Percentiles rank a stretch among this genome's conserved stretches.
phyloP scores from a whole-genome alignment of 2,329 filamentous ascomycete genomes.

The Decorospora gaudefroyi region DNA sequence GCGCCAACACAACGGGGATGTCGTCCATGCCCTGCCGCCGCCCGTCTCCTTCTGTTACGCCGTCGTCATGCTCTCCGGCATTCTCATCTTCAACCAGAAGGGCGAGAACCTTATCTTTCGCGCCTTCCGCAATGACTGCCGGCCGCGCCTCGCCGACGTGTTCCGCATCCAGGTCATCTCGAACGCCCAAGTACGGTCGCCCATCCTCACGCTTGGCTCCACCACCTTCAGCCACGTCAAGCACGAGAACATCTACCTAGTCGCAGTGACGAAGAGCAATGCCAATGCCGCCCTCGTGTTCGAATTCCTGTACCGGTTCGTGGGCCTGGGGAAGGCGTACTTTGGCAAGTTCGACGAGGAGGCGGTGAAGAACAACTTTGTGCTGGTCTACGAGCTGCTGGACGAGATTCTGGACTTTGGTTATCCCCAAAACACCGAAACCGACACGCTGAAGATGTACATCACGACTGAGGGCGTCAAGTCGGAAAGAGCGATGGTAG shows the following conservation, averaged over 20 bases:
- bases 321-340: constrained; percentile 88
- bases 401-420: constrained; percentile 99
- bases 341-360: constrained; percentile 99
- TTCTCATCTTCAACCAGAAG: constrained; percentile 99
- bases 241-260: constrained; percentile 98
- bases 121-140: constrained; percentile 97
- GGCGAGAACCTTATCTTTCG: constrained; percentile 99
- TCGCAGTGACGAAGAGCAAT: constrained; percentile 98
- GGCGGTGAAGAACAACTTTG: constrained; percentile 99
- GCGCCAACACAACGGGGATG: constrained; percentile 12
- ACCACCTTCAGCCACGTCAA: constrained; percentile 99
- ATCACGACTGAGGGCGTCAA: constrained; percentile 99
- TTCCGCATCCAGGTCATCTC: constrained; percentile 99
- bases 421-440: constrained; percentile 98
- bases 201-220: constrained; percentile 93
- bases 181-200: constrained; percentile 95
- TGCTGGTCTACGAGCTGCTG: constrained; percentile 93
- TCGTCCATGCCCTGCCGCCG: constrained; percentile 13
- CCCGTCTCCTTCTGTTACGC: constrained; percentile 3
- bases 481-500: constrained; percentile 71
- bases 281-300: constrained; percentile 98
- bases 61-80: constrained; percentile 82
- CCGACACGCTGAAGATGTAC: constrained; percentile 99
- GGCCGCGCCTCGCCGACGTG: constrained; percentile 94
- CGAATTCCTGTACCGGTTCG: constrained; percentile 93